A percentile compares a stretch with the other conserved stretches of the same genome.
These are phyloP conservation scores for Exophiala dermatitidis DNA, from an alignment of 2,329 filamentous ascomycete species.

Conservation along the genomic window DNA sequence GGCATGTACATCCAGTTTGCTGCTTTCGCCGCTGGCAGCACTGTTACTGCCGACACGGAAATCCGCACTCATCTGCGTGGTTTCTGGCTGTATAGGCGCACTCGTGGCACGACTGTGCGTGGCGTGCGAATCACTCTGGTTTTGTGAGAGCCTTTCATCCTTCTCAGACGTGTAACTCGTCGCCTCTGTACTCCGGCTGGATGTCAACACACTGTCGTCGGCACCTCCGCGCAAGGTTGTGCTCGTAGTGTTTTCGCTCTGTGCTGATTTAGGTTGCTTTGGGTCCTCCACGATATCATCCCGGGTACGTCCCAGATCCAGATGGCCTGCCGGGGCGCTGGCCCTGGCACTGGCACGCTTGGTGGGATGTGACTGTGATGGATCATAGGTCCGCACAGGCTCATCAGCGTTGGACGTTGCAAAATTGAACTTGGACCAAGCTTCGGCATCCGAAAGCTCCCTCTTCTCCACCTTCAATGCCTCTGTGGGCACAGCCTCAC, in stretches of 20 bases:
- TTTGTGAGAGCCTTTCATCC: conserved; percentile 13
- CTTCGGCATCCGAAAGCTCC: conserved; percentile 6
- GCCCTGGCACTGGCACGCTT: conserved; percentile 14
- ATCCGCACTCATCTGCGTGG: conserved; percentile 14
- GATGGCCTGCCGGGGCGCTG: conserved; percentile 18
- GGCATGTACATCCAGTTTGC: conserved; percentile 25
- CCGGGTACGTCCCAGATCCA: conserved; percentile 4
- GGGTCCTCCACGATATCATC: conserved; percentile 1
- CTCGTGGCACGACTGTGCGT: conserved; percentile 21
- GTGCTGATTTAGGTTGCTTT: conserved; percentile 4
- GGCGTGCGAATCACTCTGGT: conserved; percentile 18
- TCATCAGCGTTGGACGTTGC: conserved; percentile 22
- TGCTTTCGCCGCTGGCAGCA: conserved; percentile 22
- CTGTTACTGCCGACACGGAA: conserved; percentile 26
- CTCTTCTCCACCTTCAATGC: conserved; percentile 7
- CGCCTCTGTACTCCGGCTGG: conserved; percentile 17
- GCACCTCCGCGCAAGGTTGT: conserved; percentile 10
- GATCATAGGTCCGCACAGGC: conserved; percentile 23
- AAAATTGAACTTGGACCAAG: conserved; percentile 22
- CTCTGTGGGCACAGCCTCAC: conserved; percentile 17
- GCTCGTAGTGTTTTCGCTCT: conserved; percentile 5
- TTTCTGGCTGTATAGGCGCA: conserved; percentile 17
- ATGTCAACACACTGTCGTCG: conserved; percentile 13
- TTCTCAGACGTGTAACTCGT: conserved; percentile 19
- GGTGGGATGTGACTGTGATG: conserved; percentile 13